phyloP scores from a whole-genome alignment of 495 filamentous ascomycete genomes.

The Diplogelasinospora grovesii region DNA sequence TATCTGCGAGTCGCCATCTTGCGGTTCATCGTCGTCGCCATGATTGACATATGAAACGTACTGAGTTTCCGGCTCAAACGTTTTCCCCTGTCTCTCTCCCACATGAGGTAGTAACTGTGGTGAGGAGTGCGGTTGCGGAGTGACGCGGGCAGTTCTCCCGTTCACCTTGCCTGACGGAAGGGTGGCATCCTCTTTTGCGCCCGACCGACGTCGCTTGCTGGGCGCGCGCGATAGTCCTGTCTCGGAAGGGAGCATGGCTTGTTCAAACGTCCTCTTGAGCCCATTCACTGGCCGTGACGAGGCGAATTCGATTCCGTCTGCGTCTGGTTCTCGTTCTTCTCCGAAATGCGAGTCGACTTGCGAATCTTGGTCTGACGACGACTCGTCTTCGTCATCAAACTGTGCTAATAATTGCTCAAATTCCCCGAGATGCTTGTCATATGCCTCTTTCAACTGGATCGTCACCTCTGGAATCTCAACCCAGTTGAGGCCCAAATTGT shows the following conservation, averaged over 20 bases:
- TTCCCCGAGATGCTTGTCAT: conserved; percentile 23
- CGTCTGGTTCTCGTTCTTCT: not conserved
- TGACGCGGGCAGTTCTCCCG: not conserved
- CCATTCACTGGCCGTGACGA: not conserved
- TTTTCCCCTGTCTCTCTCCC: not conserved
- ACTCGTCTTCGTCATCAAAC: conserved; percentile 7
- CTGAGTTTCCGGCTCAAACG: conserved; percentile 35
- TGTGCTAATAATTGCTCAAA: conserved; percentile 25
- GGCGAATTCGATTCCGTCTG: not conserved
- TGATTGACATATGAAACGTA: conserved; percentile 21
- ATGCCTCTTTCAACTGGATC: conserved; percentile 28
- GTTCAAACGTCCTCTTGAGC: not conserved
- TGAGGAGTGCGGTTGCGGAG: conserved; percentile 2
- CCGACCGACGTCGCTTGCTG: not conserved
- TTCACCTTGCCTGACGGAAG: too few species aligned
- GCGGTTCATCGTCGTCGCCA: not conserved
- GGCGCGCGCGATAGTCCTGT: not conserved
- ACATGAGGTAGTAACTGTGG: not conserved
- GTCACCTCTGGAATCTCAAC: conserved; percentile 23
- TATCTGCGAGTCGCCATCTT: not conserved
- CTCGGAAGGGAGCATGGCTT: not conserved
- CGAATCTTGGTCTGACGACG: not conserved
- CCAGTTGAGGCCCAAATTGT: conserved; percentile 33
- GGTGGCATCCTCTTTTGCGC: not conserved
- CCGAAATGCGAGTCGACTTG: not conserved